phyloP scores from a whole-genome alignment of 1,139 yeast genomes.

The Taphrina wiesneri region DNA sequence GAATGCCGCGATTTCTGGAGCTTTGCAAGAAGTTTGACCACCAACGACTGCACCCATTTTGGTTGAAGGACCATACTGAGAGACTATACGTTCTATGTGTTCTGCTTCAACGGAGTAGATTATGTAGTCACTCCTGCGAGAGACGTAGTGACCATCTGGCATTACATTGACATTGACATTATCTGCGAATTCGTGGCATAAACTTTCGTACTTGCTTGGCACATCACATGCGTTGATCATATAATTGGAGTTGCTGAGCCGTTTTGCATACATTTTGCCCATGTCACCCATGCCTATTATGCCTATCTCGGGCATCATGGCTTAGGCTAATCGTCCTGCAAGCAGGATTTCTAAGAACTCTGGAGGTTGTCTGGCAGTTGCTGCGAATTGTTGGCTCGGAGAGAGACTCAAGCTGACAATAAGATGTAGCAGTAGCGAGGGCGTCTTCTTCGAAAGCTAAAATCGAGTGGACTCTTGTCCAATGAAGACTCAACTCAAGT shows the following conservation, averaged over 20 bases:
- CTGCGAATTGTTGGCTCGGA: too few relatives aligned
- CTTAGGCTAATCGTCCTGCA: too few relatives aligned
- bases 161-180: conserved; percentile 56
- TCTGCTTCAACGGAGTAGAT: conserved; percentile 92
- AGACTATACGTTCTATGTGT: conserved; percentile 68
- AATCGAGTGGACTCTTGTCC: too few relatives aligned
- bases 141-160: conserved; percentile 76
- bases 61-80: conserved; percentile 78
- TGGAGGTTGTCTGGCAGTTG: too few relatives aligned
- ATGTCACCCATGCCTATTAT: conserved; percentile 96
- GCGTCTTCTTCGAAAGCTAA: too few relatives aligned
- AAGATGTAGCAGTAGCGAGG: too few relatives aligned
- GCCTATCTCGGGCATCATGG: conserved; percentile 54
- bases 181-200: conserved; percentile 50
- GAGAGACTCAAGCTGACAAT: too few relatives aligned
- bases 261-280: conserved; percentile 83
- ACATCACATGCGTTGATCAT: conserved; percentile 85
- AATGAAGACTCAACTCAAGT: too few relatives aligned
- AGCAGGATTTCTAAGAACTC: too few relatives aligned
- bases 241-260: conserved; percentile 71
- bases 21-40: conserved; percentile 97
- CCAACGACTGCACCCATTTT: conserved; percentile 89
- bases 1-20: conserved; percentile 84
- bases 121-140: conserved; percentile 75
- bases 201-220: conserved; percentile 61